phyloP scores from a whole-genome alignment of 2,329 filamentous ascomycete genomes.

The Truncatella angustata region DNA sequence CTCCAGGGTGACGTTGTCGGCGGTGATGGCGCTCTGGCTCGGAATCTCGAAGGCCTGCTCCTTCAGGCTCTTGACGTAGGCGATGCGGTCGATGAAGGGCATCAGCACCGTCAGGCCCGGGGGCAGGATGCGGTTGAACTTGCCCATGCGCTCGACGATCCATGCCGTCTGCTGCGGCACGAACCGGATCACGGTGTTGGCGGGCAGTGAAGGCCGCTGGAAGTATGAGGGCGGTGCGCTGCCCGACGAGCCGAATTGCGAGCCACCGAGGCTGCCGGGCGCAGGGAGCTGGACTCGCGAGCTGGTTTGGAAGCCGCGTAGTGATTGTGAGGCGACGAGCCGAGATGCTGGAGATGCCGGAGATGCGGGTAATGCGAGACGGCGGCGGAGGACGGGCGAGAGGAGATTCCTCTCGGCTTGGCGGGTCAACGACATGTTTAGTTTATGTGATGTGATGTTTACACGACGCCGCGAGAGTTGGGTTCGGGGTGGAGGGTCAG shows the following conservation, averaged over 20 bases:
- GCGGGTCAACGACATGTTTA: slow-evolving; percentile 14
- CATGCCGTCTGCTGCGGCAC: slow-evolving; percentile 99
- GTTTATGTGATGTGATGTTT: neutral
- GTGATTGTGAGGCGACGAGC: neutral
- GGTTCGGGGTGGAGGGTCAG: neutral
- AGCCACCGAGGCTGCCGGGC: slow-evolving; percentile 17
- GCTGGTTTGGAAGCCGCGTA: slow-evolving; percentile 13
- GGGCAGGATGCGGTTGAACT: slow-evolving; percentile 89
- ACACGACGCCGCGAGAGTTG: neutral
- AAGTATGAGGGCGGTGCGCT: slow-evolving; percentile 72
- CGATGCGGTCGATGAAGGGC: slow-evolving; percentile 90
- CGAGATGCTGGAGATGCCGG: neutral
- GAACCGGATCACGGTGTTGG: slow-evolving; percentile 93
- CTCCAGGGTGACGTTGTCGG: slow-evolving; percentile 96
- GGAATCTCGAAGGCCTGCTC: slow-evolving; percentile 96
- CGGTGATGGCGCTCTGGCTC: slow-evolving; percentile 95
- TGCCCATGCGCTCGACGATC: slow-evolving; percentile 99
- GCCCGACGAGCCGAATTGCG: slow-evolving; percentile 29
- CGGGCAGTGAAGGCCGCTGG: slow-evolving; percentile 70
- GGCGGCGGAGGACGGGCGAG: slow-evolving; percentile 11
- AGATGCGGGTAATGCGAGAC: slow-evolving; percentile 1
- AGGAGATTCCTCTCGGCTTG: slow-evolving; percentile 11
- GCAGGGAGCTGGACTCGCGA: slow-evolving; percentile 3
- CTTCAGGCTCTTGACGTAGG: slow-evolving; percentile 97
- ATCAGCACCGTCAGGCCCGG: slow-evolving; percentile 87